phyloP scores from a whole-genome alignment of 768 basidiomycete species.

The Termitomyces sp. region DNA sequence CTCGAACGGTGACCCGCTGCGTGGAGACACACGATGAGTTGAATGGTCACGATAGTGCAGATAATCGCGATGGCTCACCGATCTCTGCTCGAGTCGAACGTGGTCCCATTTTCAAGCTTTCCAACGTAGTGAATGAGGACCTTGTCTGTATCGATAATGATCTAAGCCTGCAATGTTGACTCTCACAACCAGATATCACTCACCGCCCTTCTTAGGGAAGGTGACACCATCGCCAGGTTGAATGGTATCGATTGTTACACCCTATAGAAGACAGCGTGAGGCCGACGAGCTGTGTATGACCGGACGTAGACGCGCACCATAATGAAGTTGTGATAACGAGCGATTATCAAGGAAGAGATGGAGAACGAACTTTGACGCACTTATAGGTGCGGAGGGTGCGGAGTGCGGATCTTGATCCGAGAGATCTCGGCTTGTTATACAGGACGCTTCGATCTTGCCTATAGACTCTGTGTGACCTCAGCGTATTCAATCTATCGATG shows the following conservation, averaged over 20 bases:
- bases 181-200: constrained; percentile 24
- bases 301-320: constrained; percentile 31
- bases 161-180: constrained; percentile 7
- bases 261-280: constrained; percentile 37
- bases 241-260: constrained; percentile 63
- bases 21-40: constrained; percentile 12
- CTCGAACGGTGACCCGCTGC: constrained; percentile 56
- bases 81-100: constrained; percentile 76
- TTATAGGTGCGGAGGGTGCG: constrained; percentile 49
- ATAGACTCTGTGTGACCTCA: background rate
- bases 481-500: constrained; percentile 12
- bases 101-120: constrained; percentile 55
- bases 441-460: constrained; percentile 16
- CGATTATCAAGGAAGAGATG: constrained; percentile 36
- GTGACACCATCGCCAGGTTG: constrained; percentile 56
- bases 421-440: constrained; percentile 29
- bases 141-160: constrained; percentile 43
- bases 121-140: constrained; percentile 83
- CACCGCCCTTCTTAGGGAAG: constrained; percentile 73
- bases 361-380: constrained; percentile 26
- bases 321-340: constrained; percentile 21
- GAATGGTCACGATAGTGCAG: background rate
- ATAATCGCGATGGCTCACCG: constrained; percentile 45
- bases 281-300: constrained; percentile 15
- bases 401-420: constrained; percentile 81